Evolutionary conservation across 177 flowering plant species (phyloP).

Genomic region (Vitis hybrid): DNA sequence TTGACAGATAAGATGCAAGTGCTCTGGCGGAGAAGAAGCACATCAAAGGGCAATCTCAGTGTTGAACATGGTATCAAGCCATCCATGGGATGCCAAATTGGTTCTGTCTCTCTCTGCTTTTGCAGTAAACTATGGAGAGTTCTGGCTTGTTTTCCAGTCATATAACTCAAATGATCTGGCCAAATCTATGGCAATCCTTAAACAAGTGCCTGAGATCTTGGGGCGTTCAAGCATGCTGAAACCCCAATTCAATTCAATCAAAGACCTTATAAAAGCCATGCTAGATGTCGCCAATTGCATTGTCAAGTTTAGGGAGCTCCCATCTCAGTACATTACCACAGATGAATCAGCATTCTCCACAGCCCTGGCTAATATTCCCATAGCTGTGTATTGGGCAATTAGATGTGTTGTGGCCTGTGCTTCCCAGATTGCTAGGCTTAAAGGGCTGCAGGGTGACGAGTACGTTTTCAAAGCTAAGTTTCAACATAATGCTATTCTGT

Average conservation of each 20-base stretch:
- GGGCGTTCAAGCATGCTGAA: constrained; percentile 26
- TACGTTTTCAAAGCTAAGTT: constrained; percentile 2
- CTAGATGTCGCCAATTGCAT: constrained; percentile 40
- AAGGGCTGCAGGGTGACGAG: constrained; percentile 23
- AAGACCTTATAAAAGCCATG: constrained; percentile 34
- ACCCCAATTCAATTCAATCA: constrained; percentile 36
- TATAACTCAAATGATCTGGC: too few relatives aligned
- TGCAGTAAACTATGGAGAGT: too few relatives aligned
- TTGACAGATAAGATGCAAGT: too few relatives aligned
- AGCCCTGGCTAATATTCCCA: constrained; percentile 31
- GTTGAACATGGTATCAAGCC: too few relatives aligned
- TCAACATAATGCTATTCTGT: background rate
- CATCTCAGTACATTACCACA: constrained; percentile 25
- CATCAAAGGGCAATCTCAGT: too few relatives aligned
- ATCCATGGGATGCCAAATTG: too few relatives aligned
- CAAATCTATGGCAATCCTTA: constrained; percentile 45
- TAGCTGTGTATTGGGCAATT: constrained; percentile 42
- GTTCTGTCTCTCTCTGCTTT: too few relatives aligned
- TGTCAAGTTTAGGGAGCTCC: constrained; percentile 47
- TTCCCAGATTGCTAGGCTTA: constrained; percentile 25
- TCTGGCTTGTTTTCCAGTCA: too few relatives aligned
- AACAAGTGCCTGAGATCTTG: constrained; percentile 44
- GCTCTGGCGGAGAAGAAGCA: too few relatives aligned
- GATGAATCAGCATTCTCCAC: constrained; percentile 28
- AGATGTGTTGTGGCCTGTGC: constrained; percentile 33